Conservation (phyloP, 768 basidiomycete species). For the Lyophyllum atratum region DNA sequence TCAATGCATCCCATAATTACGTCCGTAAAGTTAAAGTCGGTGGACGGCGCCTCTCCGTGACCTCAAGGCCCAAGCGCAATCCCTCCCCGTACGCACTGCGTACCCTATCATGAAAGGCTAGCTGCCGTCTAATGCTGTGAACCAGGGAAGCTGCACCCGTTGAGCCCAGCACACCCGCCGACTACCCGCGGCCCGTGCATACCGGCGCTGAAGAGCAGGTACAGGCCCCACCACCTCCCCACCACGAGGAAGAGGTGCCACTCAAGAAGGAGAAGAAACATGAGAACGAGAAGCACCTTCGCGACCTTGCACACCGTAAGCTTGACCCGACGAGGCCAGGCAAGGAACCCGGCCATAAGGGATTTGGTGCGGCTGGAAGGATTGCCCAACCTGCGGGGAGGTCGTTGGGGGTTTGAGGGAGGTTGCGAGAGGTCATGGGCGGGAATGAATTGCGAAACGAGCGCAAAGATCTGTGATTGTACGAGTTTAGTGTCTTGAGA, state of each 20-base stretch:
- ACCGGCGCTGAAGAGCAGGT: conserved; percentile 33
- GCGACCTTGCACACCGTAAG: conserved; percentile 48
- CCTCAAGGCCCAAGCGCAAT: conserved; percentile 39
- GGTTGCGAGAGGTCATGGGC: not conserved
- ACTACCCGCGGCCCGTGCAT: conserved; percentile 58
- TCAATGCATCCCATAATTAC: not conserved
- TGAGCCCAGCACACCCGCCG: conserved; percentile 20
- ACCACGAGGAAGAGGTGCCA: conserved; percentile 48
- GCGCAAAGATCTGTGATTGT: conserved; percentile 9
- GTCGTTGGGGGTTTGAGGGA: conserved; percentile 30
- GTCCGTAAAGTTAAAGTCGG: conserved; percentile 44
- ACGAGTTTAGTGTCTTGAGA: not conserved
- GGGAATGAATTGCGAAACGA: not conserved
- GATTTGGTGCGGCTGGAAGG: conserved; percentile 46
- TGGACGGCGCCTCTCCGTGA: conserved; percentile 51
- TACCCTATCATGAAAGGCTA: not conserved
- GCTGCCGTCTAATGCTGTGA: not conserved
- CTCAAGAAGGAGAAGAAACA: conserved; percentile 54
- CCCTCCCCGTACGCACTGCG: conserved; percentile 29
- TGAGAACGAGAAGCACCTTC: conserved; percentile 46
- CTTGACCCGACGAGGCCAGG: conserved; percentile 50
- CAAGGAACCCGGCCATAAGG: conserved; percentile 38
- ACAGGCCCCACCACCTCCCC: conserved; percentile 32
- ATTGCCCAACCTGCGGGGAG: conserved; percentile 63
- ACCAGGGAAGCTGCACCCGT: conserved; percentile 16